Evolutionary conservation across 2,329 filamentous ascomycete genomes (phyloP), one percentile per base, ranked within the genome.

Genomic region (Biscogniauxia sp.): DNA sequence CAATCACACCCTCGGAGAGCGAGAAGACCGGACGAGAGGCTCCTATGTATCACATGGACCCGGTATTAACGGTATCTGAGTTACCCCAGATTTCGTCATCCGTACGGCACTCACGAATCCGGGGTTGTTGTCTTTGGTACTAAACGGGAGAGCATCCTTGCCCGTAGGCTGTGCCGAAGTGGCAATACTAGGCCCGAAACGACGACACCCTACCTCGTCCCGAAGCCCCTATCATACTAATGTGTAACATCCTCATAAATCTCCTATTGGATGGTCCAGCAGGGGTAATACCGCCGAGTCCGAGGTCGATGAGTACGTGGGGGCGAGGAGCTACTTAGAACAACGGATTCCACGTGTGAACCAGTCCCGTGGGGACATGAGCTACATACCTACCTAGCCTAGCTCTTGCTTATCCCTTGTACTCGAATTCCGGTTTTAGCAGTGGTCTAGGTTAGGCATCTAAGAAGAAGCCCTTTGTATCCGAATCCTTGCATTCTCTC

Each of bases 51-150:
- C 37, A 45, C 15, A n/a, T 45, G 6, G 11, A n/a, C 37, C 37
- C 15, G 37, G 37, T 45, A 45, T 45, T n/a, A n/a, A n/a, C 13
- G 37, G 13, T 4, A 17, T 45, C 4, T 45, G 13, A n/a, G 50
- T 17, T 51, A 51, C 50, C 50, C 50, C 50, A 51, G 50, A 51
- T 51, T 51, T 51, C 20, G 50, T 51, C 50, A 51, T 51, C 50
- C 19, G 17, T 51, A 7, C 19, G 17, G 19, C 50, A 51, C 19
- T 51, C n/a, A 25, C 19, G 19, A 51, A 20, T 20, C 50, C 19
- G 17, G 50, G 50, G 50, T 5, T 50, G 50, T 5, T 50, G 19
- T 19, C 19, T 25, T 51, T 51, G 19, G 50, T 25, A n/a, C n/a
- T n/a, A 19, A 13, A 20, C 7, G 19, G 50, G 19, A 20, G 7